Base-by-base conservation (phyloP, 176 grass and related monocot species). In the Areca catechu region DNA sequence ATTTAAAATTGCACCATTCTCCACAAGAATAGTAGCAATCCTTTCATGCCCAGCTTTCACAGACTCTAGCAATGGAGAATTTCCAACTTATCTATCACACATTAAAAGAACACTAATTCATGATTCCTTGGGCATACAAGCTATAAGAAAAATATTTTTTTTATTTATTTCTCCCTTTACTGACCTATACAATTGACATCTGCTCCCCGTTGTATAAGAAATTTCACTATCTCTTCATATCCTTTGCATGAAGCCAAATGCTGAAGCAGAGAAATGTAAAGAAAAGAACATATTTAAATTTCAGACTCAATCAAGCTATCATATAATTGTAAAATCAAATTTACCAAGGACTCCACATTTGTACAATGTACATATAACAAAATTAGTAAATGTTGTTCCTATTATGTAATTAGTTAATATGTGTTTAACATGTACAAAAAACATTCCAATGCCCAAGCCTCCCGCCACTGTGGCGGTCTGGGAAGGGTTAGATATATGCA, bases 181-280 rank as follows among this genome's bases (percentile, higher is more conserved):
- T 17, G 74, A 87, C 91, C 91, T 76, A 84, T 81, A 62, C 80
- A 82, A 74, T 96, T 84, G 30, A 87, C 65, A 21, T 79, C 63
- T 34, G 64, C 74, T 70, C 86, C 91, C 56, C 68, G 63, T 61
- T 87, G 71, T 48, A 96, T 76, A 22, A 96, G 83, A 50, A 90
- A 87, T 71, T 76, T 90, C 20, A 82, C 72, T 19, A 87, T 82
- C 22, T 90, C 80, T 69, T 90, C 86, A 15, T 82, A 81, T 62
- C 91, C 91, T 84, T 84, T 79, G n/a, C 71, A 71, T 20, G 91
- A 52, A 3, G 83, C 91, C n/a, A 96, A 68, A 74, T 96, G 91
- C 91, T 96, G 63, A 76, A 15, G 12, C 5, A 58, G 16, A 70
- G 58, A 29, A 37, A 28, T 21, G 0, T 57, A 20, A 47, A 5